Base-by-base conservation (phyloP, 2,329 filamentous ascomycete species). In the Colletotrichum chlorophyti region DNA sequence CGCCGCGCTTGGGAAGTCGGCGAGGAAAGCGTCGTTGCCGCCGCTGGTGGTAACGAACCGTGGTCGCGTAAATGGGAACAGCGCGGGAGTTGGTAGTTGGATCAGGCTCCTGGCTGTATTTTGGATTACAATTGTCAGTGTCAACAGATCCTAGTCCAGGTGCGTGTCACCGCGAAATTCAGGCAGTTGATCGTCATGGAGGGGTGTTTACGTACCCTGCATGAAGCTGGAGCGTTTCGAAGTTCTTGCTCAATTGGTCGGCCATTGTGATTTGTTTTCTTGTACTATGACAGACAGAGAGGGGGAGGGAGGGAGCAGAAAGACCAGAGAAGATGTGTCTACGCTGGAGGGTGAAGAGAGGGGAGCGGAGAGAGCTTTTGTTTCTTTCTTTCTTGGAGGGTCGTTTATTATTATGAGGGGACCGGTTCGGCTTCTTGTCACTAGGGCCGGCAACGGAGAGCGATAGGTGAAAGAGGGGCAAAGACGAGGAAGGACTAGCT, bases 21-120 rank as follows among this genome's bases (percentile, higher is more conserved):
- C 10, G 23, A 17, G 9, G 32, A 61, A 29, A 55, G 52, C 40
- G 43, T 12, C 48, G 8, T 8, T 12, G 15, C 41, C 29, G 37
- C 47, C 38, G 46, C 17, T 10, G 35, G 27, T 21, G 21, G 23
- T 29, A 6, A 61, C 60, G 52, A 38, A 62, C 83, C n/a, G 89
- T 94, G 5, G 93, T 93, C 12, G 94, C 93, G 73, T 98, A 98
- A 72, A 99, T 98, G 51, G 95, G 95, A 8, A 97, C 93, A 42
- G 94, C 95, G 68, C 95, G 87, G 23, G 95, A 84, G 60, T 96
- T 94, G 62, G 94, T 97, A 2, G 87, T 74, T 23, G 90, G 78
- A 72, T 98, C 95, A 21, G 91, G 87, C 68, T 87, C 82, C 66
- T 96, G 91, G 62, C 92, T 96, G 66, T 40, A 42, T 26, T 26